Evolutionary conservation across 768 basidiomycete genomes (phyloP).

Genomic region (Russula griseocarnosa): DNA sequence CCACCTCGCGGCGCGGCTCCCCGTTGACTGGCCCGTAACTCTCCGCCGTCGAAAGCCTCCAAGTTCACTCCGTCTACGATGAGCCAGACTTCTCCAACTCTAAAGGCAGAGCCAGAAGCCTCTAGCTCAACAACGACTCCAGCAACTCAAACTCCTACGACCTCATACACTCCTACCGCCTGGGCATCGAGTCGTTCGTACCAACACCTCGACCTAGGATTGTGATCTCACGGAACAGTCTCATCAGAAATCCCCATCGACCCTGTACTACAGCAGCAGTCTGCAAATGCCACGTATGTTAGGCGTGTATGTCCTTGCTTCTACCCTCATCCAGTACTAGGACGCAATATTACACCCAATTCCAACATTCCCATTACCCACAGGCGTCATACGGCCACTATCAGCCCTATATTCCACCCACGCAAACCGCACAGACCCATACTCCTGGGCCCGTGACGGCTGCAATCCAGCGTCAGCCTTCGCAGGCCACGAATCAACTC

Average conservation of each 20-base stretch:
- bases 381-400: constrained; percentile 35
- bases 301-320: not conserved
- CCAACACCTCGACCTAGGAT: not conserved
- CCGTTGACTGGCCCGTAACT: not conserved
- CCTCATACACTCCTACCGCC: constrained; percentile 17
- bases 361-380: constrained; percentile 31
- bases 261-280: constrained; percentile 29
- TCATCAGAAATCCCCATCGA: constrained; percentile 29
- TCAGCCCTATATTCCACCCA: constrained; percentile 29
- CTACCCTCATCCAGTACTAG: constrained; percentile 14
- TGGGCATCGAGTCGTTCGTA: constrained; percentile 25
- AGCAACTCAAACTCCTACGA: constrained; percentile 19
- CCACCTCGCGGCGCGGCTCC: not conserved
- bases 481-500: constrained; percentile 30
- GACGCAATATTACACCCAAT: constrained; percentile 28
- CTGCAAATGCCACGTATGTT: constrained; percentile 26
- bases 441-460: constrained; percentile 24
- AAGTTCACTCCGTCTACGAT: not conserved
- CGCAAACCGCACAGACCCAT: constrained; percentile 31
- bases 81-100: constrained; percentile 20
- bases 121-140: constrained; percentile 9
- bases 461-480: constrained; percentile 12
- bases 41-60: not conserved
- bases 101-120: constrained; percentile 21
- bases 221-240: not conserved